Percentiles rank a stretch among this genome's conserved stretches.
These are phyloP conservation scores for Nothophytophthora sp. DNA, from an alignment of 352 stramenopile species.

Conservation along the genomic window DNA sequence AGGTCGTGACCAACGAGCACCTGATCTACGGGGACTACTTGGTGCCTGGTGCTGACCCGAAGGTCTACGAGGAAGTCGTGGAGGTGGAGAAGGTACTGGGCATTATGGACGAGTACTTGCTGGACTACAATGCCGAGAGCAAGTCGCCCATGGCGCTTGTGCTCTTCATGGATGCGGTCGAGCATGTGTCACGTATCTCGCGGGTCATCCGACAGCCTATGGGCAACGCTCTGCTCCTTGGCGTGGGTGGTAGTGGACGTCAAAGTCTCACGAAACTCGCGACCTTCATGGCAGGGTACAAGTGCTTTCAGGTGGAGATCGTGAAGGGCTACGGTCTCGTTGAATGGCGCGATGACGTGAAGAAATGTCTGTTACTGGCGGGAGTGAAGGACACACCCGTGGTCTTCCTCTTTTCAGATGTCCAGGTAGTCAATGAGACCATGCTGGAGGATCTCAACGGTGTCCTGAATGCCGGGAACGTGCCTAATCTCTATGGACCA, in stretches of 20 bases:
- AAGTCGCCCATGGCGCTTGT: slow-evolving; percentile 91
- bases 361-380: slow-evolving; percentile 88
- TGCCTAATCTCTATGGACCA: slow-evolving; percentile 92
- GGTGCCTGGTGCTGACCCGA: slow-evolving; percentile 75
- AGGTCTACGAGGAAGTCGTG: slow-evolving; percentile 89
- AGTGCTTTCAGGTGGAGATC: slow-evolving; percentile 95
- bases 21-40: slow-evolving; percentile 84
- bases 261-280: slow-evolving; percentile 93
- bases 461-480: slow-evolving; percentile 94
- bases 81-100: slow-evolving; percentile 84
- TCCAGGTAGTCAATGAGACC: slow-evolving; percentile 94
- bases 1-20: slow-evolving; percentile 74
- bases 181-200: slow-evolving; percentile 85
- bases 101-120: slow-evolving; percentile 89
- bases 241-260: slow-evolving; percentile 91
- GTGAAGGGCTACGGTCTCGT: slow-evolving; percentile 92
- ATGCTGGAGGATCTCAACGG: slow-evolving; percentile 97
- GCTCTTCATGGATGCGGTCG: slow-evolving; percentile 87
- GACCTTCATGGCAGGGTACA: slow-evolving; percentile 93
- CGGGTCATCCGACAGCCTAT: slow-evolving; percentile 82
- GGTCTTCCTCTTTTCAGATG: slow-evolving; percentile 95
- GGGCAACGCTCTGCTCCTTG: slow-evolving; percentile 91
- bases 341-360: slow-evolving; percentile 95
- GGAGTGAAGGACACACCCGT: slow-evolving; percentile 91
- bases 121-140: slow-evolving; percentile 92